These are phyloP conservation scores for Alternaria panax DNA, from an alignment of 2,329 filamentous ascomycete genomes.

Conservation along the genomic window DNA sequence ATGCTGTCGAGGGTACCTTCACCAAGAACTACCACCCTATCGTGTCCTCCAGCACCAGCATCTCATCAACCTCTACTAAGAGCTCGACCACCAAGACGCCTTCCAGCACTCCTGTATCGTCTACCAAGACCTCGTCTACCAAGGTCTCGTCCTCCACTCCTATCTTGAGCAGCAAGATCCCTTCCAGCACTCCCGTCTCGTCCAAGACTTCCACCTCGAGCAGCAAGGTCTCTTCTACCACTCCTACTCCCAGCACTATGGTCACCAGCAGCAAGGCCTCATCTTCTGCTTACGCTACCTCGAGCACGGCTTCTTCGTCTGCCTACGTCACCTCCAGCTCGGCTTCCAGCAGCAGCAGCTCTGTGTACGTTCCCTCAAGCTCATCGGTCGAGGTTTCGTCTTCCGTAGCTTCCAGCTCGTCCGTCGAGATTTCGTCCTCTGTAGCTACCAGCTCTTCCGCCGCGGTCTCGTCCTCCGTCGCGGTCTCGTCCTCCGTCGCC, in stretches of 20 bases:
- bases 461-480: too few species aligned
- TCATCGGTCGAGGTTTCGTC: neutral
- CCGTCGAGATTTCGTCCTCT: too few species aligned
- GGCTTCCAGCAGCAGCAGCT: neutral
- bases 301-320: conserved; percentile 3
- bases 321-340: neutral
- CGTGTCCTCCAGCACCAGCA: conserved; percentile 18
- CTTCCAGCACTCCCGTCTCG: neutral
- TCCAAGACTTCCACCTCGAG: neutral
- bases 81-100: conserved; percentile 1
- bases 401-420: conserved; percentile 1
- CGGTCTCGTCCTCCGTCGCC: too few species aligned
- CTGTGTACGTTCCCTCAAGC: conserved; percentile 5
- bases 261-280: conserved; percentile 1
- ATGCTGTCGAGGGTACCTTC: conserved; percentile 37
- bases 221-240: neutral
- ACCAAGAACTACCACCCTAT: conserved; percentile 26
- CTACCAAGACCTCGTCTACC: neutral
- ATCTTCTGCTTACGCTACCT: conserved; percentile 6
- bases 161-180: neutral
- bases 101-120: neutral
- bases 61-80: neutral
- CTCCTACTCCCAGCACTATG: conserved; percentile 1
- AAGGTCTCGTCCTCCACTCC: conserved; percentile 2
- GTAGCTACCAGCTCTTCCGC: too few species aligned